Percentiles rank a stretch among this genome's conserved stretches.
These are phyloP conservation scores for Colletotrichum lupini DNA, from an alignment of 2,329 filamentous ascomycete species.

Conservation along the genomic window DNA sequence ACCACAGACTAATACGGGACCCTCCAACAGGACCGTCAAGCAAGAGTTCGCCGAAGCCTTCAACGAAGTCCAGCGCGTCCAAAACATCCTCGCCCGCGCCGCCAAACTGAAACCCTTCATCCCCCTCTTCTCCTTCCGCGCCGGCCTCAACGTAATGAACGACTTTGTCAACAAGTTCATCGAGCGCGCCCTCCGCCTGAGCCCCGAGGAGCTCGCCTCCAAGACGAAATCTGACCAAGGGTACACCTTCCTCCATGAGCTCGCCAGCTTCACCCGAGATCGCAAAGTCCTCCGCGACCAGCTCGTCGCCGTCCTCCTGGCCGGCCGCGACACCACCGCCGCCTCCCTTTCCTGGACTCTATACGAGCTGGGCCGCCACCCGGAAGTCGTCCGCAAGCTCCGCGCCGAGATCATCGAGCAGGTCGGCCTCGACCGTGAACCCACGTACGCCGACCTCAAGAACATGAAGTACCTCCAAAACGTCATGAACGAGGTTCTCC, in stretches of 20 bases:
- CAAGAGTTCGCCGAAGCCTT: conserved; percentile 85
- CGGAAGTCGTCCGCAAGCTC: conserved; percentile 73
- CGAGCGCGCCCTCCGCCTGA: conserved; percentile 75
- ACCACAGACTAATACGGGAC: conserved; percentile 3
- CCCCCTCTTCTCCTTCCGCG: conserved; percentile 73
- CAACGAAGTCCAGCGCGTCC: conserved; percentile 79
- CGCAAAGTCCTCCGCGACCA: conserved; percentile 83
- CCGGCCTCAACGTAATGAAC: conserved; percentile 76
- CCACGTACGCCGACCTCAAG: conserved; percentile 85
- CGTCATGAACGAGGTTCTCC: conserved; percentile 80
- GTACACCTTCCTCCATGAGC: conserved; percentile 88
- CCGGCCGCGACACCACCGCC: conserved; percentile 89
- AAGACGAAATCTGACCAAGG: conserved; percentile 77
- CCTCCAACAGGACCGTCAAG: conserved; percentile 58
- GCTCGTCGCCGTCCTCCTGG: conserved; percentile 83
- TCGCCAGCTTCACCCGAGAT: conserved; percentile 83
- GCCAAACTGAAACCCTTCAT: conserved; percentile 72
- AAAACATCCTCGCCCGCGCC: conserved; percentile 73
- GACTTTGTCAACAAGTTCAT: conserved; percentile 83
- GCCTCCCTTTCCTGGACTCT: conserved; percentile 83
- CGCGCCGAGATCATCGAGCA: conserved; percentile 76
- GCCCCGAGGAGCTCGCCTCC: conserved; percentile 76
- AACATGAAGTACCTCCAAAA: conserved; percentile 85
- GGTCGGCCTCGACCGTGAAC: conserved; percentile 71
- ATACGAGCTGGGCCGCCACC: conserved; percentile 82